Conservation (phyloP, 2,329 filamentous ascomycete genomes). For the Allantophomopsis lycopodina region DNA sequence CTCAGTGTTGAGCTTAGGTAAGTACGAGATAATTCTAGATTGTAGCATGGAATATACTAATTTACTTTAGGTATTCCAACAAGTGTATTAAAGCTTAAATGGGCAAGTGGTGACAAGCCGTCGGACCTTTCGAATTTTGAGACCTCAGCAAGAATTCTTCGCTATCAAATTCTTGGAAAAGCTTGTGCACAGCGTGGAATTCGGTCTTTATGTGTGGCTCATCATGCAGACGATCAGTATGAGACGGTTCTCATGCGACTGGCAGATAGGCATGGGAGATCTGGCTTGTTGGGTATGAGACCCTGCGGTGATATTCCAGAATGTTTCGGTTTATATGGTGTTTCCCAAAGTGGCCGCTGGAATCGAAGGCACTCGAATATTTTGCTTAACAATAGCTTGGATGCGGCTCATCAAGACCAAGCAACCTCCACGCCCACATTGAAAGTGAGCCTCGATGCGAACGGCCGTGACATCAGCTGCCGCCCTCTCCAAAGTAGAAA, state of each 20-base stretch:
- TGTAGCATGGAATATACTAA: not conserved
- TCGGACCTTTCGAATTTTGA: constrained; percentile 53
- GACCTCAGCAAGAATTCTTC: constrained; percentile 55
- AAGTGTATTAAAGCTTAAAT: constrained; percentile 27
- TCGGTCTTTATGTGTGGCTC: constrained; percentile 58
- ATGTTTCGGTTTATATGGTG: constrained; percentile 60
- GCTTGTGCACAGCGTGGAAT: constrained; percentile 39
- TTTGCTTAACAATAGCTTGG: too few species aligned
- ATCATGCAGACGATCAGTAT: constrained; percentile 83
- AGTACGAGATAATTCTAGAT: constrained; percentile 6
- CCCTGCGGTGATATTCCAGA: constrained; percentile 62
- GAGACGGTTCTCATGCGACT: constrained; percentile 81
- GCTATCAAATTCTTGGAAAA: constrained; percentile 58
- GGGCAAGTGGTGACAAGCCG: constrained; percentile 28
- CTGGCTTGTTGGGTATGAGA: constrained; percentile 61
- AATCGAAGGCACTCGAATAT: not conserved
- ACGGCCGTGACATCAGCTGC: too few species aligned
- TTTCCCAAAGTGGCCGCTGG: constrained; percentile 45
- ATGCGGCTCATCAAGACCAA: too few species aligned
- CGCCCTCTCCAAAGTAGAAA: not conserved
- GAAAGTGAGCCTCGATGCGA: too few species aligned
- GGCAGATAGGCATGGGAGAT: constrained; percentile 47
- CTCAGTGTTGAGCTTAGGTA: constrained; percentile 5
- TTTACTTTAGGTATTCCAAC: constrained; percentile 12
- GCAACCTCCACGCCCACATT: too few species aligned